Evolutionary conservation across 768 basidiomycete genomes (phyloP).

Genomic region (Pisolithus orientalis): DNA sequence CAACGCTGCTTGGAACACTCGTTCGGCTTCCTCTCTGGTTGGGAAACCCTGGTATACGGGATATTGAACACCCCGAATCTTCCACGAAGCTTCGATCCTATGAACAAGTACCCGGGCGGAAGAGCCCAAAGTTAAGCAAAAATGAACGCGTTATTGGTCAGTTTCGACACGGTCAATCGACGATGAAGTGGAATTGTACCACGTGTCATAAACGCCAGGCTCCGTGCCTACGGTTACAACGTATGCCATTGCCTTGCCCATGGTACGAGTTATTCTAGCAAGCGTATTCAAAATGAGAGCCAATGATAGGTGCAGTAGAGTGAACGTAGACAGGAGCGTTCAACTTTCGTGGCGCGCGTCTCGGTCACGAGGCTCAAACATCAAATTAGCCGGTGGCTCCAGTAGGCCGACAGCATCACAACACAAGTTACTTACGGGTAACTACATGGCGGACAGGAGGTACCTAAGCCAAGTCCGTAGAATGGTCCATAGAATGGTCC

Average conservation of each 20-base stretch:
- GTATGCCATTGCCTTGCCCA: constrained; percentile 24
- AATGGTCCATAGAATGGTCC: not conserved
- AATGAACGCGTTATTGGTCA: constrained; percentile 22
- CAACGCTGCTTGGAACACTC: constrained; percentile 24
- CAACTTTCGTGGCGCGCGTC: not conserved
- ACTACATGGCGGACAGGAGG: constrained; percentile 6
- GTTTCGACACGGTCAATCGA: constrained; percentile 6
- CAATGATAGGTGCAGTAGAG: not conserved
- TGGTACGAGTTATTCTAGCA: constrained; percentile 10
- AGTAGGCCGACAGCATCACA: no score
- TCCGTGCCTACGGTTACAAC: constrained; percentile 22
- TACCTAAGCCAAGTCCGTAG: constrained; percentile 5
- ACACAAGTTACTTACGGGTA: not conserved
- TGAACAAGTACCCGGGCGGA: constrained; percentile 4
- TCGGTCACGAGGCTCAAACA: not conserved
- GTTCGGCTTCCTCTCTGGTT: constrained; percentile 36
- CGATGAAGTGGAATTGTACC: constrained; percentile 9
- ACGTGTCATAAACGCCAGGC: constrained; percentile 25
- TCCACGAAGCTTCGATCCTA: constrained; percentile 42
- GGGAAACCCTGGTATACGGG: constrained; percentile 38
- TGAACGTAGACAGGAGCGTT: not conserved
- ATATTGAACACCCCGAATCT: constrained; percentile 38
- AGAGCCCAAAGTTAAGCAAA: constrained; percentile 8
- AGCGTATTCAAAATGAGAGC: not conserved
- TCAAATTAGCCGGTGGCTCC: not conserved